These are phyloP conservation scores for Cucurbita pepo DNA, from an alignment of 306 rosid species.

Conservation along the genomic window DNA sequence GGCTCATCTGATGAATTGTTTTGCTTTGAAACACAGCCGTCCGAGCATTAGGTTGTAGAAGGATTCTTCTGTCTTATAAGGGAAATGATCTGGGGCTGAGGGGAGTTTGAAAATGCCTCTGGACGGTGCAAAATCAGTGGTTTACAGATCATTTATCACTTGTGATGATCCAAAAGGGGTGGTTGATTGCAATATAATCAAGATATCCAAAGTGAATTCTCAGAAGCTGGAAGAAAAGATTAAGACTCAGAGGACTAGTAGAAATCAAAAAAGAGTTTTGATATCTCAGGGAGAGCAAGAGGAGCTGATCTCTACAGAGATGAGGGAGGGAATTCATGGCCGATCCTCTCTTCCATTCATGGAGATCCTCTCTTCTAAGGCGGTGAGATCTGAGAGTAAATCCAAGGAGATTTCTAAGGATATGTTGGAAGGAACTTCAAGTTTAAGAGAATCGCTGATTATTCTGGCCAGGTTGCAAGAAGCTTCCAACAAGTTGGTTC, in stretches of 20 bases:
- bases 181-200: slow-evolving; percentile 53
- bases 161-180: slow-evolving; percentile 93
- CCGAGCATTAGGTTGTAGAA: background rate
- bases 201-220: slow-evolving; percentile 36
- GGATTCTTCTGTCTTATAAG: background rate
- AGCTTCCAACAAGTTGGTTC: slow-evolving; percentile 34
- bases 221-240: slow-evolving; percentile 39
- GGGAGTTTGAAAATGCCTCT: slow-evolving; percentile 25
- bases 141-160: slow-evolving; percentile 61
- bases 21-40: slow-evolving; percentile 1
- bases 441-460: slow-evolving; percentile 54
- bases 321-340: slow-evolving; percentile 17
- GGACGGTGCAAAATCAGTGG: slow-evolving; percentile 39
- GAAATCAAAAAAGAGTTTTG: slow-evolving; percentile 14
- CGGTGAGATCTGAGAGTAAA: slow-evolving; percentile 26
- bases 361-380: slow-evolving; percentile 44
- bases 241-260: slow-evolving; percentile 21
- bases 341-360: slow-evolving; percentile 49
- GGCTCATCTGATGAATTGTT: background rate
- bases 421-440: slow-evolving; percentile 73
- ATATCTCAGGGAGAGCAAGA: slow-evolving; percentile 17
- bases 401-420: slow-evolving; percentile 53
- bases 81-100: background rate
- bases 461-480: slow-evolving; percentile 66
- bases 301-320: slow-evolving; percentile 21